Conservation (phyloP, 2,329 filamentous ascomycete genomes). For the Tolypocladium cylindrosporum region DNA sequence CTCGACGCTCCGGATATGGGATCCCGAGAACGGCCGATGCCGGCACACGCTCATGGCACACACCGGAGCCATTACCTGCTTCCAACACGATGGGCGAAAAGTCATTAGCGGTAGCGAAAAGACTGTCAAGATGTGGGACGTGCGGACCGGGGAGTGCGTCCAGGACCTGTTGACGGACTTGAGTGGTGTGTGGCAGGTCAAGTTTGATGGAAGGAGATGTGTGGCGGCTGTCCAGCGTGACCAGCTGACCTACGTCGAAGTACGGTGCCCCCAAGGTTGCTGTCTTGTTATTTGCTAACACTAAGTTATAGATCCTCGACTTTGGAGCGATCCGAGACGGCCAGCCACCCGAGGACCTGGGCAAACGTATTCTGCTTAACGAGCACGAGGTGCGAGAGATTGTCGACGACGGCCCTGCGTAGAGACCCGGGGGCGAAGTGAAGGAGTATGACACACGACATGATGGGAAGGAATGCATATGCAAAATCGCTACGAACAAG, state of each 20-base stretch:
- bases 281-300: background rate
- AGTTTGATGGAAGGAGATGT: conserved; percentile 90
- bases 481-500: conserved; percentile 4
- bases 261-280: conserved; percentile 31
- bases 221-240: conserved; percentile 94
- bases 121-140: conserved; percentile 98
- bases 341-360: conserved; percentile 64
- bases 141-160: conserved; percentile 82
- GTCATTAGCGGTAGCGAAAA: conserved; percentile 94
- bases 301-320: conserved; percentile 67
- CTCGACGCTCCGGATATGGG: conserved; percentile 92
- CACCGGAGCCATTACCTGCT: conserved; percentile 95
- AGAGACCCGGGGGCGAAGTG: background rate
- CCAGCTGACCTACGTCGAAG: conserved; percentile 89
- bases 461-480: conserved; percentile 5
- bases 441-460: background rate
- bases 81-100: conserved; percentile 94
- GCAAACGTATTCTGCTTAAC: conserved; percentile 64
- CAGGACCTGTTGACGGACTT: conserved; percentile 88
- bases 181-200: conserved; percentile 97
- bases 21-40: conserved; percentile 85
- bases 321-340: conserved; percentile 92
- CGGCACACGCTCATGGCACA: conserved; percentile 86
- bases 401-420: conserved; percentile 31
- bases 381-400: conserved; percentile 42